Evolutionary conservation across 176 grass and related monocot genomes (phyloP), one percentile per base, ranked within the genome.

Genomic region (Phragmites australis): DNA sequence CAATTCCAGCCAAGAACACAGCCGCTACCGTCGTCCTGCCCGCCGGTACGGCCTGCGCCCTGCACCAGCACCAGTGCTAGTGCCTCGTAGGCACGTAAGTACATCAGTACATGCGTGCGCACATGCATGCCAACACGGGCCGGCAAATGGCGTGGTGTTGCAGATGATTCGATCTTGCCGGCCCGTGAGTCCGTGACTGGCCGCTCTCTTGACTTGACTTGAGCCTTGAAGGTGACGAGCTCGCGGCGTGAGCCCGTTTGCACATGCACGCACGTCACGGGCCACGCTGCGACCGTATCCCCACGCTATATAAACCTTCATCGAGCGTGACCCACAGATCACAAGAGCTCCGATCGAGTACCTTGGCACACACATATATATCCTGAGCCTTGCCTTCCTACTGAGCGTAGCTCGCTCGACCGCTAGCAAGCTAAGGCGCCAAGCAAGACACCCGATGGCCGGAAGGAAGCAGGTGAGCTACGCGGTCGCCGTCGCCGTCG

Each of bases 121-220:
- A 26, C 70, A 8, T 65, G 46, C 60, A 0, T 18, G 71, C n/a
- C n/a, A n/a, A 50, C 30, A 18, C 25, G 40, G 40, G 11, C 40
- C 22, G 27, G 29, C 16, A 19, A 31, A 47, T 50, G 19, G 19
- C 12, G 39, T 15, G n/a, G 12, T 51, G 66, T 41, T n/a, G 41
- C 26, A 7, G 62, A 57, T 9, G 73, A 51, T 52, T 72, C 57
- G 15, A 54, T 41, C 50, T 37, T 26, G 49, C 77, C 84, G 70
- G 85, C 77, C 84, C 77, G 85, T 87, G 85, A 87, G 39, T 60
- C 57, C 21, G 11, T 22, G 22, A 59, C 71, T 57, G 72, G 44
- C 44, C 75, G 4, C 68, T 32, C 10, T 0, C 26, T 51, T 5
- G 16, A 6, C 1, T 37, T 2, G 34, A 37, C 3, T 37, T 17